Conservation (phyloP, 2,329 filamentous ascomycete species). For the Epichloe aotearoae region DNA sequence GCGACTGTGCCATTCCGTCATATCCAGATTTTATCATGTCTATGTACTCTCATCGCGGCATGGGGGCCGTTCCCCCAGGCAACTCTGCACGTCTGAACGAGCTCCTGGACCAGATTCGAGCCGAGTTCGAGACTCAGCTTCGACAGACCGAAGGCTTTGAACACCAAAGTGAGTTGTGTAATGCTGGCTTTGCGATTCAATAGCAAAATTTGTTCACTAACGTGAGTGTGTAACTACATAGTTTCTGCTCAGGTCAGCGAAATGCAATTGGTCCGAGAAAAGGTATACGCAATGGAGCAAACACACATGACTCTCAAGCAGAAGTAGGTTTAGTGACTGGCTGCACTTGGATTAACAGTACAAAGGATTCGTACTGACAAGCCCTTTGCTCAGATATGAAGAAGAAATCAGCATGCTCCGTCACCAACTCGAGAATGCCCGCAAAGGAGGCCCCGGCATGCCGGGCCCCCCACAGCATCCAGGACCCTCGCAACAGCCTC, state of each 20-base stretch:
- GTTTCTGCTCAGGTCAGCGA: slow-evolving; percentile 86
- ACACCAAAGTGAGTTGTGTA: slow-evolving; percentile 62
- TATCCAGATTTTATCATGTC: slow-evolving; percentile 31
- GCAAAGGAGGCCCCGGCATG: slow-evolving; percentile 48
- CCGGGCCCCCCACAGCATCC: slow-evolving; percentile 62
- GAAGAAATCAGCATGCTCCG: slow-evolving; percentile 77
- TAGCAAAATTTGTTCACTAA: neutral
- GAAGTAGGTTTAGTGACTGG: slow-evolving; percentile 50
- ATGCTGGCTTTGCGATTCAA: neutral
- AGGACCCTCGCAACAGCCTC: slow-evolving; percentile 71
- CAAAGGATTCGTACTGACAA: slow-evolving; percentile 4
- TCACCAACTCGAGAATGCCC: slow-evolving; percentile 70
- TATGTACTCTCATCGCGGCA: slow-evolving; percentile 87
- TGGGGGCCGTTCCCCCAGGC: slow-evolving; percentile 52
- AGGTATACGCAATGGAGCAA: slow-evolving; percentile 88
- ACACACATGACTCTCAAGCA: slow-evolving; percentile 77
- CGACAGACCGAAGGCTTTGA: slow-evolving; percentile 78
- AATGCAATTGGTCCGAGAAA: slow-evolving; percentile 86
- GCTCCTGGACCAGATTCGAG: slow-evolving; percentile 78
- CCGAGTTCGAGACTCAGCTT: slow-evolving; percentile 79
- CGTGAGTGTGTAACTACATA: slow-evolving; percentile 24
- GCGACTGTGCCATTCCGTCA: neutral
- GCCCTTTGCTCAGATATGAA: slow-evolving; percentile 58
- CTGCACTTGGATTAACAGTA: slow-evolving; percentile 2
- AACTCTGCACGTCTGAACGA: slow-evolving; percentile 64